Conservation (phyloP, 805 yeast species). For the Metschnikowia drakensbergensis region DNA sequence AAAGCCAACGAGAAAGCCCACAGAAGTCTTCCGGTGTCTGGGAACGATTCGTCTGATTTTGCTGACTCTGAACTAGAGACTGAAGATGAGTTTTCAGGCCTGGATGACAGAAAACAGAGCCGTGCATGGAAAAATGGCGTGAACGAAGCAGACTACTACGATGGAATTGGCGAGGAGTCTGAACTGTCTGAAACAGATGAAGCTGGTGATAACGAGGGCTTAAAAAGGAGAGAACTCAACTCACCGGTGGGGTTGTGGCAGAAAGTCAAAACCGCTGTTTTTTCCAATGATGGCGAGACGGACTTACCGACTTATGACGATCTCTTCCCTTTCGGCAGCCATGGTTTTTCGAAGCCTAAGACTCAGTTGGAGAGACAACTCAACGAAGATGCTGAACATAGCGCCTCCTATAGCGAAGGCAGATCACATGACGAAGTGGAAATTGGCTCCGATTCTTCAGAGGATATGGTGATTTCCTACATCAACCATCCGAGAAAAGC, state of each 20-base stretch:
- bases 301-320: conserved; percentile 71
- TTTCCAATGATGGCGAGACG: conserved; percentile 32
- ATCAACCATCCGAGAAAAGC: conserved; percentile 45
- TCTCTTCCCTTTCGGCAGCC: conserved; percentile 54
- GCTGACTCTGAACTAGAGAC: conserved; percentile 37
- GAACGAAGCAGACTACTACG: conserved; percentile 33
- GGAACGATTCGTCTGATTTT: conserved; percentile 22
- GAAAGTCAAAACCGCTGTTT: conserved; percentile 39
- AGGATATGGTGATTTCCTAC: conserved; percentile 41
- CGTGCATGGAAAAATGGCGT: conserved; percentile 18
- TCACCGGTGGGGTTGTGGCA: conserved; percentile 35
- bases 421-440: conserved; percentile 27
- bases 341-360: conserved; percentile 30
- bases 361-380: conserved; percentile 30
- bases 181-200: conserved; percentile 10
- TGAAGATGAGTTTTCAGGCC: conserved; percentile 24
- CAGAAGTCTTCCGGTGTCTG: conserved; percentile 1
- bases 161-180: conserved; percentile 18
- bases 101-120: conserved; percentile 8
- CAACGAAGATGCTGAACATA: conserved; percentile 16
- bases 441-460: conserved; percentile 39
- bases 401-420: not conserved
- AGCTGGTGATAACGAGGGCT: conserved; percentile 2
- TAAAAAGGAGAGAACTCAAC: not conserved
- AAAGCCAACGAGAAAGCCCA: not conserved